Evolutionary conservation across 2,329 filamentous ascomycete genomes (phyloP), one percentile per base, ranked within the genome.

Genomic region (Phyllachora maydis): DNA sequence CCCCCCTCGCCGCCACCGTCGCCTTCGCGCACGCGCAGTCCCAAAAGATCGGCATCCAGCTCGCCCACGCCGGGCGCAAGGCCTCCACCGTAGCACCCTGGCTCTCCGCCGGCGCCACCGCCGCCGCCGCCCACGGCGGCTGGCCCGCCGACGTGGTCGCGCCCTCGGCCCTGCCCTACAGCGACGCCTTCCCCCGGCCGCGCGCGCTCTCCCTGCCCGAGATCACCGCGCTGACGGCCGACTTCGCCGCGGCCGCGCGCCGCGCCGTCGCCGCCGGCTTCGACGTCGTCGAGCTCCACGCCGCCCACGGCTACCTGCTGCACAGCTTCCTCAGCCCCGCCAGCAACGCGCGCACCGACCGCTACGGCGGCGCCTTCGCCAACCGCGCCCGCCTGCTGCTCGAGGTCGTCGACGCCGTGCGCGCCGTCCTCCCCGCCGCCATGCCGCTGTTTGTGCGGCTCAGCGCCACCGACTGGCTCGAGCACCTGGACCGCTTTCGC

Each of bases 361-460:
- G 45, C 23, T 63, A 59, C 29, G 58, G 59, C 11, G 59, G 58
- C 3, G 46, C 41, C 8, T 45, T 60, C 25, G 49, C 56, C 30
- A 61, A 61, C 31, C 41, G 56, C 4, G 46, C 48, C 13, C 43
- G 56, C 4, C 33, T 62, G 6, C 43, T 53, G 9, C 32, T 56
- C 7, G 57, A 62, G 28, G 43, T 60, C 4, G 45, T 53, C 8
- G 39, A 50, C 27, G 38, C 41, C 9, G 34, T 51, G 2, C 35
- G 43, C 3, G 38, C 25, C 0, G 42, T 40, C 2, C 38, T 52
- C 4, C 21, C 21, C 8, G 21, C 10, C 6, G 5, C 5, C 2
- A 76, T 75, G 64, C 77, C 77, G 0, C 50, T 83, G 0, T 70
- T 82, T 38, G 50, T 77, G 7, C 64, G 77, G 11, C 60, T 83